phyloP scores from a whole-genome alignment of 2,329 filamentous ascomycete species.

The Xylariales sp. region DNA sequence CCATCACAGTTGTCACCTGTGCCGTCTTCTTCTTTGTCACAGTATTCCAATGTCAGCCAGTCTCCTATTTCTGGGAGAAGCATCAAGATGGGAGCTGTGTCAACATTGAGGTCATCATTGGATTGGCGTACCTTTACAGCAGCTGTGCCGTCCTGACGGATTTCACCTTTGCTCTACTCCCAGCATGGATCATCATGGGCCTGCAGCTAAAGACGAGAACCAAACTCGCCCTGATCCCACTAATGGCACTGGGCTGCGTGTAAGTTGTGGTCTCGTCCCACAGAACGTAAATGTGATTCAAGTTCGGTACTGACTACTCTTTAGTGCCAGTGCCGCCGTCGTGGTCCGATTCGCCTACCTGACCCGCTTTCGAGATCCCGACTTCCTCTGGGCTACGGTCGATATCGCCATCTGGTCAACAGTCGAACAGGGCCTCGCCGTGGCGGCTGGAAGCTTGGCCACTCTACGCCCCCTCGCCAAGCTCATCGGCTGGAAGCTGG shows the following conservation, averaged over 20 bases:
- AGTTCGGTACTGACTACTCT: not conserved
- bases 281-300: not conserved
- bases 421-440: conserved; percentile 41
- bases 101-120: conserved; percentile 31
- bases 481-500: conserved; percentile 4
- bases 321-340: conserved; percentile 36
- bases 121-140: conserved; percentile 40
- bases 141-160: conserved; percentile 41
- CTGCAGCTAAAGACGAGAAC: conserved; percentile 42
- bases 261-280: not conserved
- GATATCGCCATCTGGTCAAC: conserved; percentile 46
- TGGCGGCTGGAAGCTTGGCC: conserved; percentile 41
- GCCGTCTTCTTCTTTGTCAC: conserved; percentile 17
- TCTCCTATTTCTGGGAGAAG: conserved; percentile 17
- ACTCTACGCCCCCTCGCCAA: conserved; percentile 39
- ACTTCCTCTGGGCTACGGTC: conserved; percentile 39
- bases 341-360: conserved; percentile 37
- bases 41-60: conserved; percentile 16
- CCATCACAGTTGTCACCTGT: conserved; percentile 14
- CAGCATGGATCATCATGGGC: conserved; percentile 41
- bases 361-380: conserved; percentile 31
- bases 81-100: conserved; percentile 19
- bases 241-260: conserved; percentile 45
- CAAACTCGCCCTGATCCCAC: conserved; percentile 39
- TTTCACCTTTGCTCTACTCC: conserved; percentile 44